These are phyloP conservation scores for Physcomitrium patens DNA, from an alignment of 225 moss, liverwort and hornwort genomes.

Conservation along the genomic window DNA sequence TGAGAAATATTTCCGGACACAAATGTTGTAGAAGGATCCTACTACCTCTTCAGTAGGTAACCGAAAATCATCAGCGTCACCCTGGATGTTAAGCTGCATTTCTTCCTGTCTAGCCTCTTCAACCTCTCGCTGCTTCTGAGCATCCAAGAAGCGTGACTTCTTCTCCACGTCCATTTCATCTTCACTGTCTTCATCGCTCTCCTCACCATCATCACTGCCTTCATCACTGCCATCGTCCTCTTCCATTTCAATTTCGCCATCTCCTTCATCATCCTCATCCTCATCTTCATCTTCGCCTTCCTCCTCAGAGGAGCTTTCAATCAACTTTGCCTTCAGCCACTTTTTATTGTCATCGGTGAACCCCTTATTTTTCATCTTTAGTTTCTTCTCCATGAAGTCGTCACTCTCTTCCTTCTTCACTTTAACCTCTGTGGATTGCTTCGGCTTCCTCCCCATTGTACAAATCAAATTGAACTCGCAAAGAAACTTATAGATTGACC, in stretches of 20 bases:
- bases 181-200: slow-evolving; percentile 60
- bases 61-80: slow-evolving; percentile 83
- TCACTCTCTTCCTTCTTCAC: slow-evolving; percentile 29
- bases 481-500: no score
- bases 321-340: slow-evolving; percentile 70
- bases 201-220: slow-evolving; percentile 44
- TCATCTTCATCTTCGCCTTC: slow-evolving; percentile 69
- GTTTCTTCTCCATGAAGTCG: slow-evolving; percentile 27
- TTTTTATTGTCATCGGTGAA: slow-evolving; percentile 74
- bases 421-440: neutral
- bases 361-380: slow-evolving; percentile 36
- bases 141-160: slow-evolving; percentile 79
- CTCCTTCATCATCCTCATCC: slow-evolving; percentile 51
- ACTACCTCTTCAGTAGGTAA: slow-evolving; percentile 77
- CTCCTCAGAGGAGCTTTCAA: slow-evolving; percentile 58
- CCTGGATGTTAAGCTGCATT: slow-evolving; percentile 95
- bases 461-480: no score
- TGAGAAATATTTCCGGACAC: neutral
- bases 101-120: slow-evolving; percentile 86
- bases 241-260: slow-evolving; percentile 59
- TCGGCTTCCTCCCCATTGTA: no score
- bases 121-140: slow-evolving; percentile 66
- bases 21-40: slow-evolving; percentile 2
- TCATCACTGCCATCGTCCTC: slow-evolving; percentile 56
- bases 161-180: slow-evolving; percentile 94